Conservation (phyloP, 2,329 filamentous ascomycete species). For the Monosporascus sp. region DNA sequence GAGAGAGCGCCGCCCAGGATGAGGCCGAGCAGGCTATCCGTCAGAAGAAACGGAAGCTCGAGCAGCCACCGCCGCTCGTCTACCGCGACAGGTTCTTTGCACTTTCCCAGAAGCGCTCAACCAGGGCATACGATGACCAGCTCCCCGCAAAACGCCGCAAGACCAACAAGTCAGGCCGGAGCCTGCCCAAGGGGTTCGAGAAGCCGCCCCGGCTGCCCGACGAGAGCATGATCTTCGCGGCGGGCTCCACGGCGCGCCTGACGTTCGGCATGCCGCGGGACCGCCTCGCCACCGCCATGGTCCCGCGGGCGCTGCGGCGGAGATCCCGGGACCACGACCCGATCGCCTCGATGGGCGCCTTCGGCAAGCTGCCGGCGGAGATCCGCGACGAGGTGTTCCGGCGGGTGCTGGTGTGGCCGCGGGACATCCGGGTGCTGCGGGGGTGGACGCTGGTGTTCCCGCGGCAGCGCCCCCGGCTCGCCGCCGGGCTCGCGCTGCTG, state of each 20-base stretch:
- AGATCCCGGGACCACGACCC: not conserved
- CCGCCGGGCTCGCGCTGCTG: slow-evolving; percentile 31
- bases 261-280: not conserved
- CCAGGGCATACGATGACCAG: not conserved
- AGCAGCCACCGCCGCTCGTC: slow-evolving; percentile 8
- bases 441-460: slow-evolving; percentile 28
- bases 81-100: not conserved
- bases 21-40: slow-evolving; percentile 2
- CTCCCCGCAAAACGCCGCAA: not conserved
- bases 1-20: not conserved
- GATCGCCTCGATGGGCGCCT: slow-evolving; percentile 5
- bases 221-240: not conserved
- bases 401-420: slow-evolving; percentile 22
- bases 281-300: not conserved
- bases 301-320: not conserved
- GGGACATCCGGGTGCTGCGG: slow-evolving; percentile 26
- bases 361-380: slow-evolving; percentile 22
- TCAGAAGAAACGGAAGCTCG: slow-evolving; percentile 4
- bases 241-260: not conserved
- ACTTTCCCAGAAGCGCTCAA: not conserved
- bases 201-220: not conserved
- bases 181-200: not conserved
- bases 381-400: slow-evolving; percentile 29
- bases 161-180: not conserved
- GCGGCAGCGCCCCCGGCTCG: slow-evolving; percentile 23